phyloP scores from a whole-genome alignment of 1,284 basidiomycete species.

The Fistulinella cinereoalba region DNA sequence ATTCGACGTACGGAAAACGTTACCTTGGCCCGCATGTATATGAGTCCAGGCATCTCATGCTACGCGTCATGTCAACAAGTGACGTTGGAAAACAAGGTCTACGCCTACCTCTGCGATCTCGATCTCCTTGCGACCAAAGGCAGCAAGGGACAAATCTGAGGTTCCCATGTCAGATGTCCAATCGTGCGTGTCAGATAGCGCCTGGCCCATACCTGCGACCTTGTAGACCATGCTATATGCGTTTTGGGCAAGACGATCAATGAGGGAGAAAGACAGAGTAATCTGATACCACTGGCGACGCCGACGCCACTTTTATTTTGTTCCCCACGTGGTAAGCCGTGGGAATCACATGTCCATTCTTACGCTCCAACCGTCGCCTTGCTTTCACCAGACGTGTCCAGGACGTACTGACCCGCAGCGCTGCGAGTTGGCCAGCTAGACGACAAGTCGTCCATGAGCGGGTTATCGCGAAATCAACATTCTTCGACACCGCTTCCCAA shows the following conservation, averaged over 20 bases:
- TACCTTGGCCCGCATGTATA: slow-evolving; percentile 87
- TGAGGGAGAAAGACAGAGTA: slow-evolving; percentile 36
- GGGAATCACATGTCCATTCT: slow-evolving; percentile 19
- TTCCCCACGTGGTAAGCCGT: slow-evolving; percentile 30
- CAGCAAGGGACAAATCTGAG: slow-evolving; percentile 91
- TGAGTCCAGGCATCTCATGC: slow-evolving; percentile 93
- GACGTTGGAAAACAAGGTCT: slow-evolving; percentile 14
- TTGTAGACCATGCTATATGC: slow-evolving; percentile 73
- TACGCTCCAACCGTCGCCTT: too few relatives aligned
- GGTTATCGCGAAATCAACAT: not conserved
- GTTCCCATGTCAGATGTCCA: slow-evolving; percentile 10
- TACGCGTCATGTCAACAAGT: slow-evolving; percentile 32
- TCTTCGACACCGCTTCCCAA: slow-evolving; percentile 4
- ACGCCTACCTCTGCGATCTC: slow-evolving; percentile 87
- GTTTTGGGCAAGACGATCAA: slow-evolving; percentile 25
- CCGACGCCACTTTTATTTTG: slow-evolving; percentile 36
- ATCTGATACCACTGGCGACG: slow-evolving; percentile 32
- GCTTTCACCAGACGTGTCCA: too few relatives aligned
- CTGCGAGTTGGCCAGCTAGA: not conserved
- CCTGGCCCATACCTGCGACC: slow-evolving; percentile 61
- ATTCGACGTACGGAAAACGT: slow-evolving; percentile 1
- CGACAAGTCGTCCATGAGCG: slow-evolving; percentile 8
- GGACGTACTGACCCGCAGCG: too few relatives aligned
- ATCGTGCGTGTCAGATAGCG: not conserved
- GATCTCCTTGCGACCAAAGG: slow-evolving; percentile 97